Conservation (phyloP, 2,329 filamentous ascomycete genomes). For the Polychaeton citri region DNA sequence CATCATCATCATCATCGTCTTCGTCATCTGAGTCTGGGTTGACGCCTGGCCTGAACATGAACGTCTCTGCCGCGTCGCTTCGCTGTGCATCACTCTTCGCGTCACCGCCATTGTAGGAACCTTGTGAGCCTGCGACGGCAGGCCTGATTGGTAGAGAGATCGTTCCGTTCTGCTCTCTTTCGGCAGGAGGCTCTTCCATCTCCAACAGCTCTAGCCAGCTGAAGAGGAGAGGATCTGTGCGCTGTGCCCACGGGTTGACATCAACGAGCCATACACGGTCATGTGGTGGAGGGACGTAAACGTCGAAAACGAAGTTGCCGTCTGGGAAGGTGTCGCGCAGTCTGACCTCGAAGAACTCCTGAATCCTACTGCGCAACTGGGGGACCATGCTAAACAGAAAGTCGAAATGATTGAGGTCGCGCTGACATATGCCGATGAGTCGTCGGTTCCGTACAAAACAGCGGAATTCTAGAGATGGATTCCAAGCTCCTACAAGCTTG, state of each 20-base stretch:
- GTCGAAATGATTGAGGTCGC: slow-evolving; percentile 80
- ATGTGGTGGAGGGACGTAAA: slow-evolving; percentile 70
- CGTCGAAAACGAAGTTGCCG: slow-evolving; percentile 73
- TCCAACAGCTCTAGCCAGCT: slow-evolving; percentile 77
- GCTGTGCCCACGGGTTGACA: slow-evolving; percentile 84
- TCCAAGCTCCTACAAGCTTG: slow-evolving; percentile 67
- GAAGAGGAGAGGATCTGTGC: slow-evolving; percentile 82
- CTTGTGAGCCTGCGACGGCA: neutral
- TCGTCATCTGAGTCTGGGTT: slow-evolving; percentile 14
- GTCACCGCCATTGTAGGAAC: neutral
- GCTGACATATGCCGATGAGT: slow-evolving; percentile 72
- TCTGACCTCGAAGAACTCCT: slow-evolving; percentile 62
- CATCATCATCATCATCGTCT: slow-evolving; percentile 34
- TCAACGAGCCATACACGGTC: slow-evolving; percentile 76
- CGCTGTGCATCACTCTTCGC: neutral
- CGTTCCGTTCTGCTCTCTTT: slow-evolving; percentile 11
- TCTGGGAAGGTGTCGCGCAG: slow-evolving; percentile 72
- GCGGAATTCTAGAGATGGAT: slow-evolving; percentile 85
- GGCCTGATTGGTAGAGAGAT: slow-evolving; percentile 4
- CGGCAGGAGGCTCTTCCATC: slow-evolving; percentile 43
- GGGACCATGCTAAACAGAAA: slow-evolving; percentile 60
- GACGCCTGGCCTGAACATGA: neutral
- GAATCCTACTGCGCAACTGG: slow-evolving; percentile 54
- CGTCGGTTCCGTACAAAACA: slow-evolving; percentile 80
- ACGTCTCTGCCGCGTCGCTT: neutral